These are phyloP conservation scores for Rhizopogon vesiculosus DNA, from an alignment of 768 basidiomycete genomes.

Conservation along the genomic window DNA sequence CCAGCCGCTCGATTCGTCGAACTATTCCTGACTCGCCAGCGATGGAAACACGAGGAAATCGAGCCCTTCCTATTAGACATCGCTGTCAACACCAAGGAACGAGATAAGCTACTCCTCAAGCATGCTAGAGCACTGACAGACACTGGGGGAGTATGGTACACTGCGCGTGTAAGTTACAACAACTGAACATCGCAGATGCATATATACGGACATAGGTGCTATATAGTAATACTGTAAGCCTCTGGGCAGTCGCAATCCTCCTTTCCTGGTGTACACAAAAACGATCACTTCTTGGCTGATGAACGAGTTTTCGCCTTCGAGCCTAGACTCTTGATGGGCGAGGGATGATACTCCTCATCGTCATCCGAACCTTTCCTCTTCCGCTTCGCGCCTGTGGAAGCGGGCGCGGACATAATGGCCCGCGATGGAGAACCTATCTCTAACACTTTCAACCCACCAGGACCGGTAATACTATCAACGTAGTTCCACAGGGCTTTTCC, in stretches of 20 bases:
- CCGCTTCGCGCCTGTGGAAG: conserved; percentile 9
- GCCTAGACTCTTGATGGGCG: conserved; percentile 35
- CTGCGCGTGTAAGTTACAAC: conserved; percentile 59
- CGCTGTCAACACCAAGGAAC: conserved; percentile 78
- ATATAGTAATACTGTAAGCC: background rate
- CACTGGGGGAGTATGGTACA: conserved; percentile 66
- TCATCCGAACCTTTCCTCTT: conserved; percentile 27
- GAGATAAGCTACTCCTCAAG: conserved; percentile 84
- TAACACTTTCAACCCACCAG: conserved; percentile 25
- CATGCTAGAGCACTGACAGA: conserved; percentile 78
- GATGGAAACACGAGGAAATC: conserved; percentile 80
- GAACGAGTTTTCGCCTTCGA: conserved; percentile 38
- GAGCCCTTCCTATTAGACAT: conserved; percentile 78
- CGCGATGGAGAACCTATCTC: conserved; percentile 6
- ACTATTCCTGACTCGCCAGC: conserved; percentile 74
- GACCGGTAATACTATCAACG: conserved; percentile 38
- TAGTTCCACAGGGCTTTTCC: conserved; percentile 55
- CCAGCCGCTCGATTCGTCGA: conserved; percentile 81
- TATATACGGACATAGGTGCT: background rate
- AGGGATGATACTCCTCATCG: conserved; percentile 46
- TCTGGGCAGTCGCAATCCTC: background rate
- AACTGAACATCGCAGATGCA: conserved; percentile 23
- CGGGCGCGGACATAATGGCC: conserved; percentile 7
- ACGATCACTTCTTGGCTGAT: conserved; percentile 23
- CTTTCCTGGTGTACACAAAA: background rate